Evolutionary conservation across 768 basidiomycete species (phyloP), one percentile per base, ranked within the genome.

Genomic region (Xerocomellus dryophilus): DNA sequence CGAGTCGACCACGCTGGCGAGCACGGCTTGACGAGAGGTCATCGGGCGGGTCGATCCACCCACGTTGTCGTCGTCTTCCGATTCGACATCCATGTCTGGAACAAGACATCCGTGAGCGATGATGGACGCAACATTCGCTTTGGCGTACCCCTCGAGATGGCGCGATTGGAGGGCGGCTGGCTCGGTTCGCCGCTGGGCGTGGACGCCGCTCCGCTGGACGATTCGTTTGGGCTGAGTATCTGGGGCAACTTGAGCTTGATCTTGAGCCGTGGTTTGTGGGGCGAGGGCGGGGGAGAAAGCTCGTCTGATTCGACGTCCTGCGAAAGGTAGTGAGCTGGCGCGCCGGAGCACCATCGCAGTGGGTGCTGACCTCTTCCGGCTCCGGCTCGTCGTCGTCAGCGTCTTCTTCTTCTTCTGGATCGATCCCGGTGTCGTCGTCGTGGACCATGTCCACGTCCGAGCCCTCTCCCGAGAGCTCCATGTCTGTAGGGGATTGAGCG

Each of bases 11-110:
- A 86, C 83, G 51, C 83, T 85, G 2, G 84, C 84, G 9, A 88
- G 72, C 15, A 86, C 87, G 2, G 88, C 88, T 59, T 90, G 87
- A 23, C 88, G 75, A 1, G 79, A 80, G 27, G 76, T 83, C 74
- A 80, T 77, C 7, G 75, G 78, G 40, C 71, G 69, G 49, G 50
- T 69, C 46, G 58, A 67, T 34, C 54, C 63, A 18, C 62, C 61
- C 1, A 69, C 74, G 39, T 77, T 74, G 20, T 73, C 74, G 2
- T 68, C 66, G 23, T 72, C 72, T 43, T 72, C 75, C 3, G 77
- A 78, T 57, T 78, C 76, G 25, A 77, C 63, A 51, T 73, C 73
- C 25, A 74, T 67, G 34, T 73, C 75, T 76, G 47, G 20, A 14
- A 18, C 39, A 14, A n/a, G 32, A 21, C 42, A 8, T 20, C n/a